Conservation (phyloP, 1,139 yeast genomes). For the Kurtzmaniella natalensis region DNA sequence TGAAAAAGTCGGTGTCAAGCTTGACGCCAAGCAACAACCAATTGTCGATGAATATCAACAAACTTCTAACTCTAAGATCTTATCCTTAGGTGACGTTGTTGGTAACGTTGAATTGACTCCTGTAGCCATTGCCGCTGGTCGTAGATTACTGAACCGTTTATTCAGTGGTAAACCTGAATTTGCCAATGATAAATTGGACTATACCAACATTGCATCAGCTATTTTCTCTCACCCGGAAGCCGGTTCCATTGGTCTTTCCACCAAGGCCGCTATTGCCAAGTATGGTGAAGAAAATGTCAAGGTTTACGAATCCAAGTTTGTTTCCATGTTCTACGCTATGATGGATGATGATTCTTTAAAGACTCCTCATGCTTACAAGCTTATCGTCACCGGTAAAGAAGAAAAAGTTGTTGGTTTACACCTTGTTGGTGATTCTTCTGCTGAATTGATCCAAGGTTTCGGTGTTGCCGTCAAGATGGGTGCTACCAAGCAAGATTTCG, state of each 20-base stretch:
- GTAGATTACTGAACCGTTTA: constrained; percentile 84
- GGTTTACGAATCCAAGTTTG: constrained; percentile 76
- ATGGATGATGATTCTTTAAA: constrained; percentile 60
- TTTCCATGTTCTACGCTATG: constrained; percentile 93
- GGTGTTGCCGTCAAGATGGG: constrained; percentile 98
- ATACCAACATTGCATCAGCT: constrained; percentile 81
- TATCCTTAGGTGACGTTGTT: constrained; percentile 88
- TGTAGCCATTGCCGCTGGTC: constrained; percentile 97
- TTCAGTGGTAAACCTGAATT: constrained; percentile 72
- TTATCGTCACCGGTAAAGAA: constrained; percentile 70
- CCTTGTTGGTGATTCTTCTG: constrained; percentile 81
- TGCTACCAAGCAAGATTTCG: constrained; percentile 94
- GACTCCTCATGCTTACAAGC: constrained; percentile 82
- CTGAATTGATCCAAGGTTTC: constrained; percentile 95
- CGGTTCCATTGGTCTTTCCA: constrained; percentile 85
- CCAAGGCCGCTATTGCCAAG: constrained; percentile 67
- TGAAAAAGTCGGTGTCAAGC: constrained; percentile 68
- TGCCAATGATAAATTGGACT: constrained; percentile 73
- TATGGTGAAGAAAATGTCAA: constrained; percentile 81
- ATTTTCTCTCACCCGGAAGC: constrained; percentile 97
- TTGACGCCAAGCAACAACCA: constrained; percentile 55
- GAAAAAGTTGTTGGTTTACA: constrained; percentile 97
- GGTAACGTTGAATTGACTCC: constrained; percentile 94
- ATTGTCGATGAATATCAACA: constrained; percentile 84
- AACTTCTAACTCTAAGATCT: constrained; percentile 67